A percentile compares a stretch with the other conserved stretches of the same genome.
Evolutionary conservation across 805 yeast species (phyloP).

Genomic region (Priceomyces castillae): DNA sequence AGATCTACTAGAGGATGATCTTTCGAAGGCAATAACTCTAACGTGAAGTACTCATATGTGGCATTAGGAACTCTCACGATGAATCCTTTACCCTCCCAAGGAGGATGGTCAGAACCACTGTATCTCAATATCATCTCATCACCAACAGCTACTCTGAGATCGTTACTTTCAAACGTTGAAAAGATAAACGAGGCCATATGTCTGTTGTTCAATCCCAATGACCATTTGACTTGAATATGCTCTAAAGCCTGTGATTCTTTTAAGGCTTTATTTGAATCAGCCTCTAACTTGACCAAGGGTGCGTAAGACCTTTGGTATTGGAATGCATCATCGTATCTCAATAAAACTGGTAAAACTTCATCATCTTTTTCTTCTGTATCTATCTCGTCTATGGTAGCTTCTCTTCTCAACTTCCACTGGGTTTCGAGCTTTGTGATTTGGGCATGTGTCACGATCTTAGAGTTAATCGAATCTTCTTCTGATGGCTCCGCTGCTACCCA

Average conservation of each 20-base stretch:
- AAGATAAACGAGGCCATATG: constrained; percentile 68
- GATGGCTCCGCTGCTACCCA: constrained; percentile 78
- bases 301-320: constrained; percentile 84
- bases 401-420: constrained; percentile 72
- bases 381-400: constrained; percentile 69
- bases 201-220: constrained; percentile 58
- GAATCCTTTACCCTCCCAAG: constrained; percentile 74
- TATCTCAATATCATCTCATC: constrained; percentile 74
- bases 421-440: constrained; percentile 75
- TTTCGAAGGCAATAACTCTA: constrained; percentile 55
- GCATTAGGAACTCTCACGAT: constrained; percentile 71
- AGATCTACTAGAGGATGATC: constrained; percentile 55
- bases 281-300: constrained; percentile 78
- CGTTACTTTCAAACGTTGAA: constrained; percentile 63
- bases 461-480: constrained; percentile 57
- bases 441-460: constrained; percentile 55
- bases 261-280: constrained; percentile 69
- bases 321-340: constrained; percentile 77
- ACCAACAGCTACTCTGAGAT: constrained; percentile 74
- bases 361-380: constrained; percentile 49
- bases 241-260: constrained; percentile 78
- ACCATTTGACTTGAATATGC: constrained; percentile 73
- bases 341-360: constrained; percentile 66
- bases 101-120: constrained; percentile 51
- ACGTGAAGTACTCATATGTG: constrained; percentile 62